Percentiles rank a stretch among this genome's conserved stretches.
Conservation (phyloP, 306 rosid genomes). For the Vigna angularis region DNA sequence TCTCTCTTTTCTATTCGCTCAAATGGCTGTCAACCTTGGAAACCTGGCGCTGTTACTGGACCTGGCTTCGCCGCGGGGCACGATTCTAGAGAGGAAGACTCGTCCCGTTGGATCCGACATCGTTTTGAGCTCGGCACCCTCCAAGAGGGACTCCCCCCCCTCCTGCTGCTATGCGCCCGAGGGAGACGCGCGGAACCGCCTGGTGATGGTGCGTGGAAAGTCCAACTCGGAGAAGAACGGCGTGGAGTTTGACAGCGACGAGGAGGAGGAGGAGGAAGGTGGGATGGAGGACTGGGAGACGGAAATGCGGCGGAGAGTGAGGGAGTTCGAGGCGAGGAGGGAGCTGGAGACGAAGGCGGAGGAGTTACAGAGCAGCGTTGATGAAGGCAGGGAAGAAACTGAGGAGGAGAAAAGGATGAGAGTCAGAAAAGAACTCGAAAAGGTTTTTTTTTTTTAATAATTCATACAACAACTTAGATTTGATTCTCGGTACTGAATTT, state of each 20-base stretch:
- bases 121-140: constrained; percentile 61
- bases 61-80: constrained; percentile 58
- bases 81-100: constrained; percentile 58
- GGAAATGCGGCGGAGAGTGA: constrained; percentile 74
- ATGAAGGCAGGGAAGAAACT: constrained; percentile 65
- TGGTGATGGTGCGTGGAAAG: constrained; percentile 50
- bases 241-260: constrained; percentile 68
- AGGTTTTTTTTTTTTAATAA: constrained; percentile 51
- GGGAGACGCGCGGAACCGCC: constrained; percentile 69
- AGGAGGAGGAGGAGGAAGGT: constrained; percentile 56
- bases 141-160: constrained; percentile 57
- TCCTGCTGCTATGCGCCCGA: constrained; percentile 52
- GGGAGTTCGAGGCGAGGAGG: constrained; percentile 85
- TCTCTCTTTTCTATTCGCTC: constrained; percentile 1
- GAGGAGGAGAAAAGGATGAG: constrained; percentile 91
- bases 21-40: constrained; percentile 78
- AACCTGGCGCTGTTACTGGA: constrained; percentile 75
- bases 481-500: background rate
- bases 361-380: constrained; percentile 74
- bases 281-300: constrained; percentile 74
- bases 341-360: constrained; percentile 92
- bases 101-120: constrained; percentile 64
- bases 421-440: constrained; percentile 89
- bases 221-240: constrained; percentile 77
- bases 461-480: background rate